Conservation (phyloP, 2,329 filamentous ascomycete species). For the Talaromyces rugulosus region DNA sequence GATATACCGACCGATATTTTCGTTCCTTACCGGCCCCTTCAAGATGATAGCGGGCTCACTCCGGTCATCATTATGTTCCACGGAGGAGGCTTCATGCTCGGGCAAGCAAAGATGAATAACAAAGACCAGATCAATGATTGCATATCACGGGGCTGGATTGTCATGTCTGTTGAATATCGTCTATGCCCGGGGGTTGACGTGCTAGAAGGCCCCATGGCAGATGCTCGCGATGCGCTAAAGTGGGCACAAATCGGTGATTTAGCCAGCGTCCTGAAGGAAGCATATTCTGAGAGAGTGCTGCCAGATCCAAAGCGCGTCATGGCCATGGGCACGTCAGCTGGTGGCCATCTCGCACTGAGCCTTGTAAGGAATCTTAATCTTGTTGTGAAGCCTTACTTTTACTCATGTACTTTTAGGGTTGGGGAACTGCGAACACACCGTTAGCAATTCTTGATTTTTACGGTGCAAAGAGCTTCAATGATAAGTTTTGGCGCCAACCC, state of each 20-base stretch:
- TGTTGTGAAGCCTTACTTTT: neutral
- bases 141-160: neutral
- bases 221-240: neutral
- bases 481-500: neutral
- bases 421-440: neutral
- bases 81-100: neutral
- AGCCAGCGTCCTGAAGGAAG: neutral
- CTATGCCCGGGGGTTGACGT: constrained; percentile 1
- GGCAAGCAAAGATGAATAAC: neutral
- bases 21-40: neutral
- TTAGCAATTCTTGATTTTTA: constrained; percentile 1
- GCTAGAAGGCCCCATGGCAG: neutral
- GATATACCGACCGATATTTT: constrained; percentile 2
- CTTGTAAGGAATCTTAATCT: neutral
- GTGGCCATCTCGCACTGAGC: neutral
- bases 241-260: neutral
- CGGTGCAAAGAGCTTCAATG: neutral
- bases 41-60: neutral
- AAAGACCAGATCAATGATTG: constrained; percentile 1
- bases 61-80: constrained; percentile 1
- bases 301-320: neutral
- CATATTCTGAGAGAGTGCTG: neutral
- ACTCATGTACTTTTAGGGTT: neutral
- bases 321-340: neutral
- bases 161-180: neutral